Conservation (phyloP, 371 early-diverging fungal species). For the Haplosporangium sp. region DNA sequence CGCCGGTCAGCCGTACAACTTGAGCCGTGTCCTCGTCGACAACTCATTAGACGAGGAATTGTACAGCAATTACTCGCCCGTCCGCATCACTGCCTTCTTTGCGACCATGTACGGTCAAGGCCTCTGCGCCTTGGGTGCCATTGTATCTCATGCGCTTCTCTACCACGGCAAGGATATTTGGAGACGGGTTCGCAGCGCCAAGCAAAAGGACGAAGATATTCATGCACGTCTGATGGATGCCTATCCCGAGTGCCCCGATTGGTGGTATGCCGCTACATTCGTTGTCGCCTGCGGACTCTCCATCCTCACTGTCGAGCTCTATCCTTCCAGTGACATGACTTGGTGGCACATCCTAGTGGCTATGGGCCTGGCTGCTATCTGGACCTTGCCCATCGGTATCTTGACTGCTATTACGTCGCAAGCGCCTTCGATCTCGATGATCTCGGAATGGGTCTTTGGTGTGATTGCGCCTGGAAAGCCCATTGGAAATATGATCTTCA, state of each 20-base stretch:
- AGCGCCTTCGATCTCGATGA: slow-evolving; percentile 77
- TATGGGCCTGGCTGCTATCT: slow-evolving; percentile 68
- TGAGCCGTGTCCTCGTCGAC: slow-evolving; percentile 58
- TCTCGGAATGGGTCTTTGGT: slow-evolving; percentile 77
- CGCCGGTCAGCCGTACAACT: slow-evolving; percentile 59
- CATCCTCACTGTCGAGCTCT: slow-evolving; percentile 68
- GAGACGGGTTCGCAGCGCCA: slow-evolving; percentile 50
- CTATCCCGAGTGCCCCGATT: slow-evolving; percentile 74
- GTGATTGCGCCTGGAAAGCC: slow-evolving; percentile 69
- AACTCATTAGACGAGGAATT: slow-evolving; percentile 64
- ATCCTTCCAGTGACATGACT: slow-evolving; percentile 67
- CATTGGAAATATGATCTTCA: slow-evolving; percentile 62
- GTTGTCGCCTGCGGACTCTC: slow-evolving; percentile 68
- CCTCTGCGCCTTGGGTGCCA: slow-evolving; percentile 67
- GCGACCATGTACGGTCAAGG: slow-evolving; percentile 75
- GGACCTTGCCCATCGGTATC: slow-evolving; percentile 86
- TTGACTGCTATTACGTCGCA: slow-evolving; percentile 78
- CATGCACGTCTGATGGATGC: slow-evolving; percentile 74
- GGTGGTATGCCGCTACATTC: slow-evolving; percentile 80
- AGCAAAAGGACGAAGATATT: slow-evolving; percentile 69
- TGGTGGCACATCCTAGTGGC: slow-evolving; percentile 84
- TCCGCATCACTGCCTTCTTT: slow-evolving; percentile 72
- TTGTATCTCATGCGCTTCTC: slow-evolving; percentile 64
- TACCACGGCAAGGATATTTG: slow-evolving; percentile 65
- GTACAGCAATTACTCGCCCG: slow-evolving; percentile 67